Evolutionary conservation across 2,329 filamentous ascomycete species (phyloP), one percentile per base, ranked within the genome.

Genomic region (Fusarium sp.): DNA sequence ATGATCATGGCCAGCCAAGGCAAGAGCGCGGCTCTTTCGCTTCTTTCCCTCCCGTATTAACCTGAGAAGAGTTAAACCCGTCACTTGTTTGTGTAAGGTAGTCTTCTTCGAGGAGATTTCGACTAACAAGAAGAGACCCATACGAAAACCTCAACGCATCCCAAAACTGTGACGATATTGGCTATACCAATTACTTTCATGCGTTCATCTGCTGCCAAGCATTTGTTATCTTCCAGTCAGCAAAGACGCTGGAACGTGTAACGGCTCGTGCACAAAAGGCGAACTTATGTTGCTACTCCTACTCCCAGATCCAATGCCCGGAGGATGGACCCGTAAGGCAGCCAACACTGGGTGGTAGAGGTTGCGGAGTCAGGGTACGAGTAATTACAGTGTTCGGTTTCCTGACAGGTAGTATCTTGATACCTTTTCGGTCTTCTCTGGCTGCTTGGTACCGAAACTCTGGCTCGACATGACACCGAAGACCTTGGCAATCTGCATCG

Each of bases 211-310:
- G 12, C 37, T 59, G 45, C 62, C 60, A 65, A 65, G 53, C 6
- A 33, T 34, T 60, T 5, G 15, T 57, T 60, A 40, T 47, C n/a
- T 23, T 23, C 23, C 53, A 34, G 60, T 60, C 37, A 60, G 60
- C 30, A 59, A 49, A 52, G 7, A 23, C n/a, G 28, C 37, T 34
- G 47, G 40, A 38, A 50, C 8, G 26, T 31, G 40, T 16, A 41
- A 18, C 16, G 18, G 33, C n/a, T 45, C 47, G 56, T 66, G 36
- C 47, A 30, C 23, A 30, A 20, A 46, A 47, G 30, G 47, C 47
- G 40, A 61, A 46, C 52, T 62, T 70, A 53, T 69, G 65, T 52
- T 47, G 18, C 55, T 61, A 31, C n/a, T 45, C 42, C 28, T 45
- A 45, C 42, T 45, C 42, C 42, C 23, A 23, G 23, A 23, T 23